phyloP scores from a whole-genome alignment of 768 basidiomycete genomes.

The Podaxis sp. region DNA sequence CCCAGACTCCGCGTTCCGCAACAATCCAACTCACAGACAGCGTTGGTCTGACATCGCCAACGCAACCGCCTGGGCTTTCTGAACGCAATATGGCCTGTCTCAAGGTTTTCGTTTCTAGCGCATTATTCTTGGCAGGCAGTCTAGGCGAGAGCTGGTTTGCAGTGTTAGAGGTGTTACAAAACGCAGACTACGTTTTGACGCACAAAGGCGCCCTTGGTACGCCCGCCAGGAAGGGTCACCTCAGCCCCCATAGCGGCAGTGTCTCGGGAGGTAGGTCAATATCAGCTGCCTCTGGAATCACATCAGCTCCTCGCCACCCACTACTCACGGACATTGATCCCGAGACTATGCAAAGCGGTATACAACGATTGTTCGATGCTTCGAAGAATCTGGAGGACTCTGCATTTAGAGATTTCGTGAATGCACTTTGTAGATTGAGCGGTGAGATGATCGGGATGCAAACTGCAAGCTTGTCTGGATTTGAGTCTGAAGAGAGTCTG shows the following conservation, averaged over 20 bases:
- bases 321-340: constrained; percentile 70
- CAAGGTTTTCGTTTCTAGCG: constrained; percentile 73
- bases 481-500: constrained; percentile 31
- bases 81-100: constrained; percentile 90
- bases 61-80: constrained; percentile 68
- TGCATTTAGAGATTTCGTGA: constrained; percentile 74
- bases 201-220: constrained; percentile 41
- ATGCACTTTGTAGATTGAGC: constrained; percentile 81
- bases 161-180: constrained; percentile 87
- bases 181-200: constrained; percentile 88
- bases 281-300: constrained; percentile 23
- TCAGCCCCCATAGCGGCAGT: constrained; percentile 18
- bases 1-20: constrained; percentile 55
- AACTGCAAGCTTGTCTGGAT: constrained; percentile 34
- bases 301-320: constrained; percentile 41
- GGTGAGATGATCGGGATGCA: constrained; percentile 93
- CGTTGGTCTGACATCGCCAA: constrained; percentile 50
- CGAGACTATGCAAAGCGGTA: constrained; percentile 66
- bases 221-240: constrained; percentile 27
- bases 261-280: constrained; percentile 32
- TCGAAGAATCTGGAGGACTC: constrained; percentile 79
- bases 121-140: constrained; percentile 78
- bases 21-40: constrained; percentile 60
- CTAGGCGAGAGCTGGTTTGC: constrained; percentile 92
- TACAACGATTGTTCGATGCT: constrained; percentile 83